Conservation (phyloP, 2,329 filamentous ascomycete species). For the Aciculosporium take region DNA sequence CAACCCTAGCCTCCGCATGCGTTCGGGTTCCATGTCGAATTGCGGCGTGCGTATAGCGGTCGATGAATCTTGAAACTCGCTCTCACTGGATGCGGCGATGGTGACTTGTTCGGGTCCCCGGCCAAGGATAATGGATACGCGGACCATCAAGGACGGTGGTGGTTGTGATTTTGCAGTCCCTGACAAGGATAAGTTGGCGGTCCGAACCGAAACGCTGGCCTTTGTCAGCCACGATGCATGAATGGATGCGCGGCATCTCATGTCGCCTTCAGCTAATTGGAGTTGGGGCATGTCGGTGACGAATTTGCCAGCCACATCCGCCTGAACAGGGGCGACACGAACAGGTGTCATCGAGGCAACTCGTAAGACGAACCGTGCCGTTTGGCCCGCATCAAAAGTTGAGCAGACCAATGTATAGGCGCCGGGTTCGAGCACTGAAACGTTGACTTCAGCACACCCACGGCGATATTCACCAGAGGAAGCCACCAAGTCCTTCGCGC, state of each 20-base stretch:
- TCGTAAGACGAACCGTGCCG: conserved; percentile 58
- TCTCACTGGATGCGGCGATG: conserved; percentile 53
- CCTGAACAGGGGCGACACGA: conserved; percentile 44
- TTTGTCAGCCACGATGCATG: conserved; percentile 39
- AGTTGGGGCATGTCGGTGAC: conserved; percentile 43
- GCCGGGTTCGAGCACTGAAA: conserved; percentile 48
- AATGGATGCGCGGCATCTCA: conserved; percentile 26
- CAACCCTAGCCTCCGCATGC: conserved; percentile 40
- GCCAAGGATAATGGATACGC: conserved; percentile 59
- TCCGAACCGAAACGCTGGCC: conserved; percentile 25
- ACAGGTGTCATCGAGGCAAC: conserved; percentile 51
- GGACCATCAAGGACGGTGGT: conserved; percentile 41
- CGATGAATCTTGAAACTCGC: conserved; percentile 56
- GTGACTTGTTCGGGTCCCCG: conserved; percentile 53
- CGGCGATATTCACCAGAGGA: conserved; percentile 83
- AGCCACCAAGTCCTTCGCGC: conserved; percentile 61
- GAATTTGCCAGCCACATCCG: conserved; percentile 63
- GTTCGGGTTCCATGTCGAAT: conserved; percentile 57
- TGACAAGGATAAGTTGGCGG: conserved; percentile 14
- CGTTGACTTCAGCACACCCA: conserved; percentile 58
- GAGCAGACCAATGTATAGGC: conserved; percentile 81
- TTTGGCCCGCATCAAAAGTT: conserved; percentile 72
- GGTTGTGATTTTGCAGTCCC: conserved; percentile 9
- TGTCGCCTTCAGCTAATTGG: conserved; percentile 31
- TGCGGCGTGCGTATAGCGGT: conserved; percentile 56